Base-by-base conservation (phyloP, 148 eudicot genomes). In the Bassia scoparia region DNA sequence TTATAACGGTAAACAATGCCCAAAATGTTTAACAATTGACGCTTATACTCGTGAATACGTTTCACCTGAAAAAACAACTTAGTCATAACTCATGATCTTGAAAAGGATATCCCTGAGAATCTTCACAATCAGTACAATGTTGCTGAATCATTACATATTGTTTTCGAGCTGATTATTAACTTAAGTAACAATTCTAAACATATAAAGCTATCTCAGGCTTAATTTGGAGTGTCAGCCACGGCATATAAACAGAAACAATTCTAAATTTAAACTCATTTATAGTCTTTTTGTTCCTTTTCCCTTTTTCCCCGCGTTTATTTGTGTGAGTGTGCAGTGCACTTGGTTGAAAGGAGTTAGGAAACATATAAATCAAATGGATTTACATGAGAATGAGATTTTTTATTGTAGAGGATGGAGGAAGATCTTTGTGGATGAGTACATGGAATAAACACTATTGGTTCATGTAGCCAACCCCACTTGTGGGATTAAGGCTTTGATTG, bases 41-140 rank as follows among this genome's bases (percentile, higher is more conserved):
- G 87, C 84, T 91, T 94, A 84, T 94, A 94, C 78, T 94, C 98
- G 56, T 94, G 98, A 52, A 94, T 94, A 68, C 98, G 97, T 69
- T 94, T 94, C 56, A 91, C 90, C 97, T 91, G 89, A 84, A 74
- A 74, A 38, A 71, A 15, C 59, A 79, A 50, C 61, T 52, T 44
- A 79, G 46, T 69, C 38, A 77, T 35, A 50, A 79, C 35, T 69
- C 38, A 77, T 35, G 38, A 66, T 31, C 50, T 53, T 13, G 33
- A 23, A 53, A 48, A 67, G 26, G 3, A 59, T 23, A 53, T 11
- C 76, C 16, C 43, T 55, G 37, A 61, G 70, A 24, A 50, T 50
- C 34, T 61, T 43, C 61, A 49, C 12, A 33, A 33, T 15, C 48
- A 68, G 26, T 58, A 44, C 44, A 31, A 41, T 4, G 6, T 12